Base-by-base conservation (phyloP, 805 yeast species). In the Saccharomycopsis olivae region DNA sequence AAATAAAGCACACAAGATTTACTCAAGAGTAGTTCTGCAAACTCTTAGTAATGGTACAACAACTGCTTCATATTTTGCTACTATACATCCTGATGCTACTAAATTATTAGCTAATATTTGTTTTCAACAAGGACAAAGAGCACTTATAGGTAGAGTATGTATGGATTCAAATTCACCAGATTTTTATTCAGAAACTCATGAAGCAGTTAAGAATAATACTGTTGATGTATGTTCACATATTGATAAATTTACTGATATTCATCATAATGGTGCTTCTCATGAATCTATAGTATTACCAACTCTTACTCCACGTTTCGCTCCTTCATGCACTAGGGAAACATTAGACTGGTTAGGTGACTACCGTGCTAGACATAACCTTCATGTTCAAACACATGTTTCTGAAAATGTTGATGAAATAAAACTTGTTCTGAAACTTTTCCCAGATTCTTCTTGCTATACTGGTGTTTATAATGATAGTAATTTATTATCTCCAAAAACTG, bases 251-350 rank as follows among this genome's bases (percentile, higher is more conserved):
- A 15, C 33, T 24, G 9, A 23, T 25, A 10, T 10, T 28, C 14
- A 28, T 28, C 30, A 28, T 28, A n/a, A n/a, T 10, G 11, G 27
- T 23, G 31, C 19, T 15, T n/a, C 10, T 3, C 24, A 35, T 23
- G 16, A 28, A 13, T 19, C 35, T 3, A 47, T 64, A 3, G 69
- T 89, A 13, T 62, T 69, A 37, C 95, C 97, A 0, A 76, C 88
- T 11, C 49, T 89, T 9, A 89, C 97, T 2, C 97, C 98, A 6
- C 64, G 98, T 43, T 89, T 89, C 63, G 97, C 97, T 0, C 95
- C 95, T 2, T 73, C 83, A 15, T 89, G 96, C 54, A 66, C 85
- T 3, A 61, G 71, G 18, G 69, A 73, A 36, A 62, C 85, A 29
- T 60, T 89, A 62, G 53, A 53, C 5, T 67, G 73, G 66, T 64